A percentile compares a stretch with the other conserved stretches of the same genome.
phyloP scores from a whole-genome alignment of 2,329 filamentous ascomycete genomes.

The Ceratocystis huliohia region DNA sequence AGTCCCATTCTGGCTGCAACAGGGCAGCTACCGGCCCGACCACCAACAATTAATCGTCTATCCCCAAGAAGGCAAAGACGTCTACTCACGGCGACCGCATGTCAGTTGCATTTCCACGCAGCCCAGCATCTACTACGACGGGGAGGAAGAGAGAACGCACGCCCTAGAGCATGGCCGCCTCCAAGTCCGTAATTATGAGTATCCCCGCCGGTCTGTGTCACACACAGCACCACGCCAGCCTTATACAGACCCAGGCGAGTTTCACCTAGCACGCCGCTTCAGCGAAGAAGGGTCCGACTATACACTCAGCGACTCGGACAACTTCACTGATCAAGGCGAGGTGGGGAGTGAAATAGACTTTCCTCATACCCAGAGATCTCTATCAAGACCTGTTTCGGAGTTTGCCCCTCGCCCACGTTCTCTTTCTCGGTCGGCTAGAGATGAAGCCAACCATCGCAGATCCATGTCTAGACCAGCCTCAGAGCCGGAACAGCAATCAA shows the following conservation, averaged over 20 bases:
- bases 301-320: not conserved
- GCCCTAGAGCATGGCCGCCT: not conserved
- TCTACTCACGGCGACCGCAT: not conserved
- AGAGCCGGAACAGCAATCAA: slow-evolving; percentile 43
- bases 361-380: not conserved
- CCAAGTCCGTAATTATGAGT: not conserved
- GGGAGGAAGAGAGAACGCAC: not conserved
- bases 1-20: not conserved
- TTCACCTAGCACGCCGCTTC: not conserved
- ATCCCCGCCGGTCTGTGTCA: not conserved
- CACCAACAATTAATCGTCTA: not conserved
- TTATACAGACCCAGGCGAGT: not conserved
- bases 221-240: not conserved
- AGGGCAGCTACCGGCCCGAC: not conserved
- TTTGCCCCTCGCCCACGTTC: slow-evolving; percentile 27
- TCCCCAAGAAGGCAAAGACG: not conserved
- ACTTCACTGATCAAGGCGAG: not conserved
- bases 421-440: not conserved
- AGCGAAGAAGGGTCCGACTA: slow-evolving; percentile 7
- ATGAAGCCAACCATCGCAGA: not conserved
- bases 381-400: not conserved
- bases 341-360: not conserved
- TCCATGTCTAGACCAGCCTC: slow-evolving; percentile 2
- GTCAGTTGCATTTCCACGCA: not conserved
- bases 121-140: not conserved